Percentiles rank a stretch among this genome's conserved stretches.
These are phyloP conservation scores for Coniochaeta sp. DNA, from an alignment of 2,329 filamentous ascomycete genomes.

Conservation along the genomic window DNA sequence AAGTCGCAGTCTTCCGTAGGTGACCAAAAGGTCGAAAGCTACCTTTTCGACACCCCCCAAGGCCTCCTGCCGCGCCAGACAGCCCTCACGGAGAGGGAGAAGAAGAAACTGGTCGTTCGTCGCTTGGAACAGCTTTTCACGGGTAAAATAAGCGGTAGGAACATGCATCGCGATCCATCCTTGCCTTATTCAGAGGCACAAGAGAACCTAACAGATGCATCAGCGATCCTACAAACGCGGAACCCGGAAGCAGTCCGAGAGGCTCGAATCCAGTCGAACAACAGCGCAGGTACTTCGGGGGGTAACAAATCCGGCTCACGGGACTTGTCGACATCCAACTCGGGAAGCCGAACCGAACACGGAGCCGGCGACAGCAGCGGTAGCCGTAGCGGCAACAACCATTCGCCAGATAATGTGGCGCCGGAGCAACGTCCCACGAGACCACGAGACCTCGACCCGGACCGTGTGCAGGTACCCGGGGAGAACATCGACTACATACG, in stretches of 20 bases:
- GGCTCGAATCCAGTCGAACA: constrained; percentile 39
- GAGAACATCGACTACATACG: constrained; percentile 78
- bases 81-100: constrained; percentile 63
- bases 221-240: constrained; percentile 5
- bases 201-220: constrained; percentile 6
- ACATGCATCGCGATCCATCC: constrained; percentile 21
- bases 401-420: constrained; percentile 24
- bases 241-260: constrained; percentile 34
- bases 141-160: constrained; percentile 49
- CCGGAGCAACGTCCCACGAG: constrained; percentile 70
- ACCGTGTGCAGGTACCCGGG: constrained; percentile 65
- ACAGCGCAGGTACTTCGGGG: neutral
- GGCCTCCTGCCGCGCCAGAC: constrained; percentile 57
- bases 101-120: constrained; percentile 69
- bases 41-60: constrained; percentile 65
- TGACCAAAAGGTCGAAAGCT: constrained; percentile 61
- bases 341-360: constrained; percentile 38
- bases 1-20: constrained; percentile 34
- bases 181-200: constrained; percentile 6
- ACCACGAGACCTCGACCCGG: constrained; percentile 69
- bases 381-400: constrained; percentile 24
- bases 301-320: constrained; percentile 30
- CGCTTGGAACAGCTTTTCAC: constrained; percentile 77
- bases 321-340: constrained; percentile 38
- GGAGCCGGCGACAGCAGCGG: constrained; percentile 18